phyloP scores from a whole-genome alignment of 208 protist species.

The Trypanosoma cruzi region DNA sequence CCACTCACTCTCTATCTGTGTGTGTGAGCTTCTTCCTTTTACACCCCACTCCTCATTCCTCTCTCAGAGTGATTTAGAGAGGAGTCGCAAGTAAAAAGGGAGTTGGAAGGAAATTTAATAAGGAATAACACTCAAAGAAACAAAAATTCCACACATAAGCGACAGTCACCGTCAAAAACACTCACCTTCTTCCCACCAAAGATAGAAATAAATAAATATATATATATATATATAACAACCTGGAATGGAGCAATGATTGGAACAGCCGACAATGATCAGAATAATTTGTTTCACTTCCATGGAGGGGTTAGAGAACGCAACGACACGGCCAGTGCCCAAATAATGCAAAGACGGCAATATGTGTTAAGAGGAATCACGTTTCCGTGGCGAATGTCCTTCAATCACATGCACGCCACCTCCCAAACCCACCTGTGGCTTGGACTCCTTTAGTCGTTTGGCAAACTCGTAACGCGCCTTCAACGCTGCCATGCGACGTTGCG shows the following conservation, averaged over 20 bases:
- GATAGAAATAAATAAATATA: not conserved
- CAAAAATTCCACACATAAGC: not conserved
- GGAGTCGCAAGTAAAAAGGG: not conserved
- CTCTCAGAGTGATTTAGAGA: not conserved
- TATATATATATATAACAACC: not conserved
- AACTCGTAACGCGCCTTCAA: conserved; percentile 79
- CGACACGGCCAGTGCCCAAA: not conserved
- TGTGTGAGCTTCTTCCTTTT: not conserved
- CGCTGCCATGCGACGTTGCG: conserved; percentile 59
- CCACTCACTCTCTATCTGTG: too few species aligned
- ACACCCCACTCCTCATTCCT: not conserved
- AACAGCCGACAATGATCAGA: not conserved
- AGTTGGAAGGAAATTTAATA: not conserved
- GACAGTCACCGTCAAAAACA: not conserved
- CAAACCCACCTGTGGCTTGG: conserved; percentile 12
- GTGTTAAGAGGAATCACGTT: conserved; percentile 27
- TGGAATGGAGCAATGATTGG: not conserved
- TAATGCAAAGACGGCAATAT: not conserved
- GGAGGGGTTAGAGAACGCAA: not conserved
- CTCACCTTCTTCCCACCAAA: not conserved
- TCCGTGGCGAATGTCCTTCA: conserved; percentile 59
- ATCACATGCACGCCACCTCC: conserved; percentile 60
- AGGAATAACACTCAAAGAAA: not conserved
- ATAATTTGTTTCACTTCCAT: not conserved
- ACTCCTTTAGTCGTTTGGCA: conserved; percentile 47